These are phyloP conservation scores for Ampelocalamus luodianensis DNA, from an alignment of 176 grass and related monocot genomes.

Conservation along the genomic window DNA sequence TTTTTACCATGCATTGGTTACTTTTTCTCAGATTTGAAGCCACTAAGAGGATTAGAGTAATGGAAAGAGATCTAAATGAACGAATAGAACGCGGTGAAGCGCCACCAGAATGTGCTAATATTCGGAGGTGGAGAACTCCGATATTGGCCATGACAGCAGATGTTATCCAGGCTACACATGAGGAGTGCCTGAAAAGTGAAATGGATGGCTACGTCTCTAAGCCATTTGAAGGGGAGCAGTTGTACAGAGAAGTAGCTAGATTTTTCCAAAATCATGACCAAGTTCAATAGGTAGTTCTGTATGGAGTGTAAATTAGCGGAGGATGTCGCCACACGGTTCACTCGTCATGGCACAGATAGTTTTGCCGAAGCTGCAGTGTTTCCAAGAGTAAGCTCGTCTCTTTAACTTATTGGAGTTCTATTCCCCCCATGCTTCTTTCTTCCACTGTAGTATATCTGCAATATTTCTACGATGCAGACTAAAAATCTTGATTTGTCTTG, in stretches of 20 bases:
- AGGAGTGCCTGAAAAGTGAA: constrained; percentile 77
- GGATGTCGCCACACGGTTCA: constrained; percentile 49
- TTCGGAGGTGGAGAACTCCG: constrained; percentile 75
- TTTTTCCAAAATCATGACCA: constrained; percentile 76
- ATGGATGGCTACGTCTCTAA: constrained; percentile 99
- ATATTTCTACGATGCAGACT: not conserved
- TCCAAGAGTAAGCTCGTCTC: constrained; percentile 56
- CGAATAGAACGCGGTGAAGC: constrained; percentile 62
- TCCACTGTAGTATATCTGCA: not conserved
- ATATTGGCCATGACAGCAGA: constrained; percentile 99
- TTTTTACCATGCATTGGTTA: constrained; percentile 32
- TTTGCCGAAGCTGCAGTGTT: constrained; percentile 37
- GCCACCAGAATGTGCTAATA: constrained; percentile 47
- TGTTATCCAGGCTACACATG: constrained; percentile 96
- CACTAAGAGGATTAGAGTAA: constrained; percentile 77
- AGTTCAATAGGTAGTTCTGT: constrained; percentile 68
- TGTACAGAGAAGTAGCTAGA: constrained; percentile 95
- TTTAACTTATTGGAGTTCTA: constrained; percentile 10
- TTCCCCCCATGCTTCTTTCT: constrained; percentile 23
- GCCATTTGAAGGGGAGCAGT: constrained; percentile 96
- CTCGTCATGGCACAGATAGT: constrained; percentile 13
- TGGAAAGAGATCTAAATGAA: constrained; percentile 85
- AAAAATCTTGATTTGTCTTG: not conserved
- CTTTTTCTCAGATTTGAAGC: constrained; percentile 83
- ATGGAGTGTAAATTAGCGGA: constrained; percentile 56